A percentile compares a stretch with the other conserved stretches of the same genome.
Conservation (phyloP, 1,284 basidiomycete genomes). For the Termitomyces sp. region DNA sequence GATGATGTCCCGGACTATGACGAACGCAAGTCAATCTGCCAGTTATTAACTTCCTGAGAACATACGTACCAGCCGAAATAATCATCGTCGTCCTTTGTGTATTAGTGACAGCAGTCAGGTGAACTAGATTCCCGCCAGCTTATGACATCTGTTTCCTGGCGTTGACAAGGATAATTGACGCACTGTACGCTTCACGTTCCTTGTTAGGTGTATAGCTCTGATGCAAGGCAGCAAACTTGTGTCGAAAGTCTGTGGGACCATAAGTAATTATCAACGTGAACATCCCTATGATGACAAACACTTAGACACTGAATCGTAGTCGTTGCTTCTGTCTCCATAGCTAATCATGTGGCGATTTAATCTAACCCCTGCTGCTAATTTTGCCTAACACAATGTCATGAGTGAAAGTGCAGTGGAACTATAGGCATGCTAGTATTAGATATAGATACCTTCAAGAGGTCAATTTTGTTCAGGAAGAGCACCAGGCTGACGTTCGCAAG, state of each 20-base stretch:
- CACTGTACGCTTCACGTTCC: slow-evolving; percentile 65
- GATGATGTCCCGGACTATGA: slow-evolving; percentile 55
- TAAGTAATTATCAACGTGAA: slow-evolving; percentile 6
- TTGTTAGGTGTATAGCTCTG: slow-evolving; percentile 62
- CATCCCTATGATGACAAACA: slow-evolving; percentile 37
- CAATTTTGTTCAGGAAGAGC: slow-evolving; percentile 75
- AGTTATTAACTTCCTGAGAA: background rate
- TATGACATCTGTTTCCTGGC: background rate
- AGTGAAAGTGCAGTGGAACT: background rate
- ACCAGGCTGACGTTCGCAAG: slow-evolving; percentile 67
- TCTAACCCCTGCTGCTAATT: slow-evolving; percentile 70
- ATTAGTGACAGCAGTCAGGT: slow-evolving; percentile 77
- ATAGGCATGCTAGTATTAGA: background rate
- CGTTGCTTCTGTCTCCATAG: slow-evolving; percentile 68
- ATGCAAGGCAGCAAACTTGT: slow-evolving; percentile 67
- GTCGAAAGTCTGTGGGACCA: slow-evolving; percentile 55
- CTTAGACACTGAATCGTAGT: slow-evolving; percentile 65
- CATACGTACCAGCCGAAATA: slow-evolving; percentile 45
- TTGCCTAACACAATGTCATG: slow-evolving; percentile 36
- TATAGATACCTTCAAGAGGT: slow-evolving; percentile 54
- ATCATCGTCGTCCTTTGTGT: slow-evolving; percentile 52
- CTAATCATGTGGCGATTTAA: slow-evolving; percentile 61
- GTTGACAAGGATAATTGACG: slow-evolving; percentile 21
- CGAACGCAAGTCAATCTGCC: slow-evolving; percentile 2
- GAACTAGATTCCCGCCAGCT: slow-evolving; percentile 38